Conservation (phyloP, 225 moss, liverwort and hornwort genomes). For the Antitrichia curtipendula region DNA sequence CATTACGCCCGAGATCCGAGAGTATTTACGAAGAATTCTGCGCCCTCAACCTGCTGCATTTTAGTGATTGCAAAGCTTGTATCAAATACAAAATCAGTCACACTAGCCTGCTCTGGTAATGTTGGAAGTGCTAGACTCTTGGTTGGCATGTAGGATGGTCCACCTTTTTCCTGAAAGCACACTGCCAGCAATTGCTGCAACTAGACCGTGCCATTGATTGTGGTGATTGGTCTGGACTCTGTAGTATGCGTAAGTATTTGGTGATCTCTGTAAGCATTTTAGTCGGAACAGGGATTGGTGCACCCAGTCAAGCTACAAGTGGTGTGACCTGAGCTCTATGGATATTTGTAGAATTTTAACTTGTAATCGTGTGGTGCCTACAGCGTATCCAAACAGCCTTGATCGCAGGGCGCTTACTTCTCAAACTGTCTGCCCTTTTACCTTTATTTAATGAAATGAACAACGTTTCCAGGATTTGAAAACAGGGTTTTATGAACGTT, state of each 20-base stretch:
- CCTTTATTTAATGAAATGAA: background rate
- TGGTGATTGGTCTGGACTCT: background rate
- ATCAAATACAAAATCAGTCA: background rate
- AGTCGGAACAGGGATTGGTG: slow-evolving; percentile 9
- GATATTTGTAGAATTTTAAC: slow-evolving; percentile 10
- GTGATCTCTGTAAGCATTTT: background rate
- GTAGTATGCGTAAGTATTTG: background rate
- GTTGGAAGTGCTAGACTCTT: background rate
- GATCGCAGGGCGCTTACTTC: background rate
- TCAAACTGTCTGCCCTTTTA: background rate
- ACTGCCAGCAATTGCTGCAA: slow-evolving; percentile 16
- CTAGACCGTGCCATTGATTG: background rate
- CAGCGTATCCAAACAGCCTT: background rate
- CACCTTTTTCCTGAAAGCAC: background rate
- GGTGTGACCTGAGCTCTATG: background rate
- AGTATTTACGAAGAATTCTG: slow-evolving; percentile 84
- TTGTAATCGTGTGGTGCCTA: background rate
- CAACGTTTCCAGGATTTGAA: background rate
- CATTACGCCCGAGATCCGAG: slow-evolving; percentile 82
- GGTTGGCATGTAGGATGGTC: background rate
- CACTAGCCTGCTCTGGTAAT: background rate
- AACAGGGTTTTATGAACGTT: background rate
- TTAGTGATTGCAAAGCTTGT: slow-evolving; percentile 4
- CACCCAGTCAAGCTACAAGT: background rate
- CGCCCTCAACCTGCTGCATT: slow-evolving; percentile 60